Percentiles rank a stretch among this genome's conserved stretches.
phyloP scores from a whole-genome alignment of 2,329 filamentous ascomycete genomes.

The Botrytis medusae region DNA sequence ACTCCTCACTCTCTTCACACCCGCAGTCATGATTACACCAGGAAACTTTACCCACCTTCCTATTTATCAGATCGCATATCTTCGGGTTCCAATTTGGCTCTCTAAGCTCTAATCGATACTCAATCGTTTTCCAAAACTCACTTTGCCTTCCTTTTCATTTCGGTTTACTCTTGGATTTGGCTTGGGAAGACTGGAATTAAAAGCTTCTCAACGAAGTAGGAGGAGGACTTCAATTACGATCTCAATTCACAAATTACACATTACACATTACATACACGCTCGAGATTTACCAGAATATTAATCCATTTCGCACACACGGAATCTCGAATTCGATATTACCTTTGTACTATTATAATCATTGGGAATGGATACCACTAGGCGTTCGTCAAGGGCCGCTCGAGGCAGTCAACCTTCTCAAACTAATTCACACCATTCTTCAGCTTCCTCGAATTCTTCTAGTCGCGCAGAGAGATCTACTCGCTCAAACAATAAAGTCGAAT shows the following conservation, averaged over 20 bases:
- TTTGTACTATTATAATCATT: slow-evolving; percentile 23
- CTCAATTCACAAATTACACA: slow-evolving; percentile 21
- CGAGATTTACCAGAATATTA: slow-evolving; percentile 11
- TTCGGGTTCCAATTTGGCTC: slow-evolving; percentile 10
- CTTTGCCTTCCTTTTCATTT: slow-evolving; percentile 15
- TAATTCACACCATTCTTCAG: slow-evolving; percentile 74
- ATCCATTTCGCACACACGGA: slow-evolving; percentile 10
- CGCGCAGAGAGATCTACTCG: slow-evolving; percentile 74
- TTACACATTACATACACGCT: slow-evolving; percentile 15
- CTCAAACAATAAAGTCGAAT: slow-evolving; percentile 69
- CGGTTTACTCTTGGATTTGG: slow-evolving; percentile 8
- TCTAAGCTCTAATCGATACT: slow-evolving; percentile 15
- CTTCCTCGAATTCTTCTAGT: slow-evolving; percentile 73
- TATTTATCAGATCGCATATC: slow-evolving; percentile 14
- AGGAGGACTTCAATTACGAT: slow-evolving; percentile 24
- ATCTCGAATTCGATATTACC: slow-evolving; percentile 1
- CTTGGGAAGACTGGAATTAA: slow-evolving; percentile 14
- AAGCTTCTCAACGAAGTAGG: slow-evolving; percentile 22
- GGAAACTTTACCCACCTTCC: slow-evolving; percentile 12
- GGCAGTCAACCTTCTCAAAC: slow-evolving; percentile 67
- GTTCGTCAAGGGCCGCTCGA: slow-evolving; percentile 90
- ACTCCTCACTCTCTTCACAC: slow-evolving; percentile 7
- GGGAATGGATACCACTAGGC: slow-evolving; percentile 63
- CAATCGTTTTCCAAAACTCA: slow-evolving; percentile 10
- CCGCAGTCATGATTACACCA: slow-evolving; percentile 24